phyloP scores from a whole-genome alignment of 1,284 basidiomycete genomes.

The Cryptococcus sp. region DNA sequence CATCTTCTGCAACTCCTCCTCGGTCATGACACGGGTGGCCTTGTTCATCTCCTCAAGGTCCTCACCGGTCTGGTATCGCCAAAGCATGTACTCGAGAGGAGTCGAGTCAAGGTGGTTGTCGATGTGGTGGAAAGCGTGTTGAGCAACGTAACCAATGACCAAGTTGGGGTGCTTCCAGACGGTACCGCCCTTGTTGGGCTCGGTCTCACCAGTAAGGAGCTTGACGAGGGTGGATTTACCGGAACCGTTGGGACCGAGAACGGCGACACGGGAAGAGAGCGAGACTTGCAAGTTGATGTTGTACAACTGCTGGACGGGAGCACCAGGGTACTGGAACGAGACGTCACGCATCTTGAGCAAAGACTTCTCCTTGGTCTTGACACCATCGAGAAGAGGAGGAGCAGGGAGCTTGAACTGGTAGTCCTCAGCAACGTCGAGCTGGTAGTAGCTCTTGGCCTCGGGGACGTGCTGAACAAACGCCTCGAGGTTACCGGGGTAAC shows the following conservation, averaged over 20 bases:
- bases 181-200: slow-evolving; percentile 93
- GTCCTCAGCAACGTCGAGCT: slow-evolving; percentile 89
- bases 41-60: slow-evolving; percentile 95
- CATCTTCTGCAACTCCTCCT: slow-evolving; percentile 93
- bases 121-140: slow-evolving; percentile 99
- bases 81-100: slow-evolving; percentile 96
- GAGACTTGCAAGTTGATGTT: slow-evolving; percentile 96
- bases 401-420: slow-evolving; percentile 96
- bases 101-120: slow-evolving; percentile 98
- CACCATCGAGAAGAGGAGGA: slow-evolving; percentile 95
- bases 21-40: slow-evolving; percentile 81
- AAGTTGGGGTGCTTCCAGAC: slow-evolving; percentile 99
- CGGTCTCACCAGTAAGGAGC: slow-evolving; percentile 95
- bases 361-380: slow-evolving; percentile 99
- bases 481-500: slow-evolving; percentile 97
- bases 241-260: slow-evolving; percentile 96
- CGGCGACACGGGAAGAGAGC: slow-evolving; percentile 92
- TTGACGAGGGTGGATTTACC: slow-evolving; percentile 99
- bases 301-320: slow-evolving; percentile 83
- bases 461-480: slow-evolving; percentile 90
- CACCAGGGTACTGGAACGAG: slow-evolving; percentile 91
- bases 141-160: slow-evolving; percentile 97
- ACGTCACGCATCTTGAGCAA: slow-evolving; percentile 97
- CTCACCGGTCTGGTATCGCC: slow-evolving; percentile 99
- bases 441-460: slow-evolving; percentile 98